Evolutionary conservation across 1,284 basidiomycete species (phyloP).

Genomic region (Anthracocystis panici-leucophaei): DNA sequence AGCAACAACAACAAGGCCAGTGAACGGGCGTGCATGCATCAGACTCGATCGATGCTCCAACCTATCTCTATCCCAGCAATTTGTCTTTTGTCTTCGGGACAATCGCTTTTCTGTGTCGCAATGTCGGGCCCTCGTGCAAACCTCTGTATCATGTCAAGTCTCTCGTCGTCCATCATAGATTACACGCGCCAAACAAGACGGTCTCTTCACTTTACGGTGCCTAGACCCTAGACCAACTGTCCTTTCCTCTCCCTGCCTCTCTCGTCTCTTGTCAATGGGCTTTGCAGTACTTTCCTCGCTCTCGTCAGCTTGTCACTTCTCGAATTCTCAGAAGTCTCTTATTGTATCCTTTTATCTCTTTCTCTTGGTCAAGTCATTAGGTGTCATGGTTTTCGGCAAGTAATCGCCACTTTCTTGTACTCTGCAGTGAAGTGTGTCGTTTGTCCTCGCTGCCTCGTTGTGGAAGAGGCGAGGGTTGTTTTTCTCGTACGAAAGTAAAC

Average conservation of each 20-base stretch:
- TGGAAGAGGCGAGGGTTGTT: neutral
- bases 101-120: neutral
- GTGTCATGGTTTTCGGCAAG: constrained; percentile 1
- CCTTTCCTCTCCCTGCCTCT: neutral
- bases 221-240: constrained; percentile 1
- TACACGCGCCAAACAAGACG: neutral
- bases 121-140: neutral
- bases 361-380: constrained; percentile 3
- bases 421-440: neutral
- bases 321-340: neutral
- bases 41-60: no score
- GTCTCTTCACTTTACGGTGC: neutral
- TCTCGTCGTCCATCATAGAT: constrained; percentile 2
- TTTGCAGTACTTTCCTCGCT: neutral
- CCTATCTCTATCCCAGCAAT: no score
- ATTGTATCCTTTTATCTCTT: constrained; percentile 15
- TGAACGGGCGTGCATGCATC: neutral
- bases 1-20: constrained; percentile 16
- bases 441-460: neutral
- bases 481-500: neutral
- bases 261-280: neutral
- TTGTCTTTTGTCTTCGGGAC: neutral
- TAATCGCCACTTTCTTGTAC: neutral
- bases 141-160: constrained; percentile 2
- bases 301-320: neutral